A percentile compares a stretch with the other conserved stretches of the same genome.
Evolutionary conservation across 805 yeast genomes (phyloP).

Genomic region (Nakazawaea populi): DNA sequence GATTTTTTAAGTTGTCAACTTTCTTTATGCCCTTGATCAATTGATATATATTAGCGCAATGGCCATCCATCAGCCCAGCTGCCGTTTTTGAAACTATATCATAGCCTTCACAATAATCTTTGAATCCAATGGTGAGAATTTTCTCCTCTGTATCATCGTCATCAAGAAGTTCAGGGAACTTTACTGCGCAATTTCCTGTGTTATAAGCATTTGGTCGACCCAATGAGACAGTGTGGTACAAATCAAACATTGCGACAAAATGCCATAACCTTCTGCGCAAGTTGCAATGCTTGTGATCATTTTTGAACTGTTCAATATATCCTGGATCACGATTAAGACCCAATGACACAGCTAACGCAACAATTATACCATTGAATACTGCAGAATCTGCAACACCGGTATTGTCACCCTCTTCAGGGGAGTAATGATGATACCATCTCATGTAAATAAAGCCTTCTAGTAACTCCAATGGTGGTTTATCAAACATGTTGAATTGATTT

Average conservation of each 20-base stretch:
- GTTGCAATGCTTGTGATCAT: slow-evolving; percentile 2
- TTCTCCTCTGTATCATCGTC: neutral
- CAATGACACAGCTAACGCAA: slow-evolving; percentile 62
- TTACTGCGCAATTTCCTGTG: neutral
- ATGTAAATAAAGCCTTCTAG: slow-evolving; percentile 49
- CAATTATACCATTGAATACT: slow-evolving; percentile 46
- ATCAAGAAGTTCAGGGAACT: neutral
- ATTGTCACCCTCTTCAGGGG: slow-evolving; percentile 56
- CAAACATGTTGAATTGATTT: slow-evolving; percentile 45
- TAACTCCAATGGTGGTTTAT: slow-evolving; percentile 43
- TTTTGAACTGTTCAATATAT: neutral
- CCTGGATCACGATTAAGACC: slow-evolving; percentile 66
- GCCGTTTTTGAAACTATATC: neutral
- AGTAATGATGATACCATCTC: slow-evolving; percentile 41
- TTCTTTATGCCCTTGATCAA: neutral
- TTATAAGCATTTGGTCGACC: slow-evolving; percentile 4
- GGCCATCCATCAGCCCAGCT: neutral
- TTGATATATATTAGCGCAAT: neutral
- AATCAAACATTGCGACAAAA: slow-evolving; percentile 3
- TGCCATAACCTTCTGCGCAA: slow-evolving; percentile 9
- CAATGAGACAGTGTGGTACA: slow-evolving; percentile 6
- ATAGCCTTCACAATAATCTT: neutral
- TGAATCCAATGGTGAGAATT: neutral
- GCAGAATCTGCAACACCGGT: slow-evolving; percentile 49
- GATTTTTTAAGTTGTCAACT: neutral